These are phyloP conservation scores for Jamesozyma rosinii DNA, from an alignment of 805 yeast species.

Conservation along the genomic window DNA sequence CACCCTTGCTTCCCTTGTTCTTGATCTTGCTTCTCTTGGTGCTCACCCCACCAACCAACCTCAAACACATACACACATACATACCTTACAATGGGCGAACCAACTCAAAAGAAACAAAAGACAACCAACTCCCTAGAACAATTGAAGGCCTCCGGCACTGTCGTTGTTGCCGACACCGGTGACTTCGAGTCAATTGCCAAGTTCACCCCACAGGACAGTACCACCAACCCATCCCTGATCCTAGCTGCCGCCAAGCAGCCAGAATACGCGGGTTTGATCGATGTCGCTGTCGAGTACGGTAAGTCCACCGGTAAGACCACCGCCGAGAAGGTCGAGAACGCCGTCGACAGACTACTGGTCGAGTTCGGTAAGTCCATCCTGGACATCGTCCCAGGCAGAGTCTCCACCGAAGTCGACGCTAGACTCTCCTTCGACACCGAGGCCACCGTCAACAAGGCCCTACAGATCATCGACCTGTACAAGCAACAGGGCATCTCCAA, in stretches of 20 bases:
- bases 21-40: not conserved
- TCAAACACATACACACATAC: not conserved
- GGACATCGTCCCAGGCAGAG: constrained; percentile 96
- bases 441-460: constrained; percentile 88
- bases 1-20: not conserved
- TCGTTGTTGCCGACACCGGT: constrained; percentile 97
- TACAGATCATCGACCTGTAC: constrained; percentile 81
- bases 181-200: constrained; percentile 96
- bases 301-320: constrained; percentile 46
- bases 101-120: constrained; percentile 31
- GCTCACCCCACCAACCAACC: no score
- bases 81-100: constrained; percentile 5
- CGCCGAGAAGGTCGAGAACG: constrained; percentile 61
- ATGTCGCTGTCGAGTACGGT: constrained; percentile 82
- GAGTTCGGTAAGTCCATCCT: constrained; percentile 94
- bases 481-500: constrained; percentile 73
- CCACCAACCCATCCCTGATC: constrained; percentile 96
- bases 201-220: constrained; percentile 98
- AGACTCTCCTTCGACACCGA: constrained; percentile 93
- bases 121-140: constrained; percentile 68
- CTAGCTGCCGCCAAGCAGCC: constrained; percentile 90
- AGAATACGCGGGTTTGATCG: constrained; percentile 82
- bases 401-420: constrained; percentile 98
- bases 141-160: constrained; percentile 90
- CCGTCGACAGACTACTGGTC: constrained; percentile 85